phyloP scores from a whole-genome alignment of 768 basidiomycete genomes.

The Hirschioporus abietinus region DNA sequence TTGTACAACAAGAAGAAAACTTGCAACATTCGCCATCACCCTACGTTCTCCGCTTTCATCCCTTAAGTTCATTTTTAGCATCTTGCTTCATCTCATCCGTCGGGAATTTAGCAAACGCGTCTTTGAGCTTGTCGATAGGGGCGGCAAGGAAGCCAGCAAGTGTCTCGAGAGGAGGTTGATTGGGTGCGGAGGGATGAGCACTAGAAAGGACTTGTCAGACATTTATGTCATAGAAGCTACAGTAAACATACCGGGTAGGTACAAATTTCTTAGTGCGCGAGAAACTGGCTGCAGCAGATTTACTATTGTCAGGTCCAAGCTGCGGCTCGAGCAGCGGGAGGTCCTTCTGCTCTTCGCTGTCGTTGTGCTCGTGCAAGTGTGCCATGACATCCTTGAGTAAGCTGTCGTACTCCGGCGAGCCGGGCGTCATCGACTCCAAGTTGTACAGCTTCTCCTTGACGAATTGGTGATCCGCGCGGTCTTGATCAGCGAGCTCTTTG shows the following conservation, averaged over 20 bases:
- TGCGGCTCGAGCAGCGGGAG: slow-evolving; percentile 47
- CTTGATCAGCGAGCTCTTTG: slow-evolving; percentile 43
- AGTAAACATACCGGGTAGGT: slow-evolving; percentile 45
- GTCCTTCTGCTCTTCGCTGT: slow-evolving; percentile 53
- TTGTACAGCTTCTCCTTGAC: slow-evolving; percentile 39
- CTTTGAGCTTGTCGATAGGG: slow-evolving; percentile 56
- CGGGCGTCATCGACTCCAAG: slow-evolving; percentile 40
- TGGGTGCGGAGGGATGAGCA: slow-evolving; percentile 46
- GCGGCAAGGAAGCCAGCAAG: slow-evolving; percentile 46
- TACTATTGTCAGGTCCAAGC: slow-evolving; percentile 39
- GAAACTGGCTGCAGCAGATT: slow-evolving; percentile 42
- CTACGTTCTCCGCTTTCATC: too few species aligned
- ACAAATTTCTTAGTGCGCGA: slow-evolving; percentile 55
- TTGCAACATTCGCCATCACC: too few species aligned
- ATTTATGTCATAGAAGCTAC: not conserved
- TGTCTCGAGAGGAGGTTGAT: slow-evolving; percentile 59
- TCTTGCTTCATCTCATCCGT: slow-evolving; percentile 45
- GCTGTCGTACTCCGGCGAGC: slow-evolving; percentile 36
- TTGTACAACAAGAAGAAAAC: too few species aligned
- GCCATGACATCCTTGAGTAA: slow-evolving; percentile 42
- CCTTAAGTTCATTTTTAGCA: slow-evolving; percentile 16
- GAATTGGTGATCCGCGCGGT: slow-evolving; percentile 48
- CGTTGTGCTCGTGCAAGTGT: slow-evolving; percentile 46
- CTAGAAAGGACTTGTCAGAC: slow-evolving; percentile 21
- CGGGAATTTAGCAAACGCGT: slow-evolving; percentile 50